Base-by-base conservation (phyloP, 768 basidiomycete genomes). In the Leccinum subtestaceum region DNA sequence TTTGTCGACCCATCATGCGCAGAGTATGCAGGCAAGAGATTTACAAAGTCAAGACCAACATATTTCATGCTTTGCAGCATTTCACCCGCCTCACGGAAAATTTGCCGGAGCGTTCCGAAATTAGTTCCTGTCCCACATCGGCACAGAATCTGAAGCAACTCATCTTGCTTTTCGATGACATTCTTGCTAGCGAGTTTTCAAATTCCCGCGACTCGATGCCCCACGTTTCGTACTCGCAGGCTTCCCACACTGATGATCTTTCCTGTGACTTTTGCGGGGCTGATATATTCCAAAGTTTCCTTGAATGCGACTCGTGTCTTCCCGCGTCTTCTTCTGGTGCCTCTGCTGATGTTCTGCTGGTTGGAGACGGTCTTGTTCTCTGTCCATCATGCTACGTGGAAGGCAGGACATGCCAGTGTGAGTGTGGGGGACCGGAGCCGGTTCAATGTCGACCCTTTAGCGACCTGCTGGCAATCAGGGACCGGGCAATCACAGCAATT, bases 11-110 rank as follows among this genome's bases (percentile, higher is more conserved):
- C 40, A 31, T 54, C 40, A 19, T 34, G 21, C 31, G 4, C 61
- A 94, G 92, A 53, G 88, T 93, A n/a, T 91, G 92, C 65, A 84
- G 93, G 17, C 75, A 75, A 6, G 92, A 94, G 70, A 87, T 79
- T 17, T 94, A 94, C 70, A 83, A 83, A 60, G 80, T 91, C 62
- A 91, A 89, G 69, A 80, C 79, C 45, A 85, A 81, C 5, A 78
- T 90, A 45, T 83, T 84, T 65, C 74, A 84, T 50, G 77, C 84
- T 1, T 70, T 91, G 34, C 66, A 75, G 25, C 72, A 73, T 40
- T 75, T 74, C 43, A 75, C 74, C 3, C 45, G 15, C 11, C 46
- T 59, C 23, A 11, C 51, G 13, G 61, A 66, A 52, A 59, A 60
- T 40, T 43, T 59, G 4, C 56, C 49, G 2, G 62, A 57, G 17